Evolutionary conservation across 441 rosid species (phyloP).

Genomic region (Jatropha multifida): DNA sequence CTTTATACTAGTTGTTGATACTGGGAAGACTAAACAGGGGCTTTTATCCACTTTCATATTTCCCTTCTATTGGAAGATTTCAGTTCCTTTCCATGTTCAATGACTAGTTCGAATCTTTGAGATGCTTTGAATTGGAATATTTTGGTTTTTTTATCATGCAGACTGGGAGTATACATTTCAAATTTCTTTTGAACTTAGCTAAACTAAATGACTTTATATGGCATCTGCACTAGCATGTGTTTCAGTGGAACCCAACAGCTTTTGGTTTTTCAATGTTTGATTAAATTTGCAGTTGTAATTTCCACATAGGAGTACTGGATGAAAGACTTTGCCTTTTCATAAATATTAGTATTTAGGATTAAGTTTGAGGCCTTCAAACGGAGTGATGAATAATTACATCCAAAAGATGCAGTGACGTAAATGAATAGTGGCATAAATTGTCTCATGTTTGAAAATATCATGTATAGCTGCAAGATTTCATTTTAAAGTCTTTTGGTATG

Average conservation of each 20-base stretch:
- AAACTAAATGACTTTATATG: not conserved
- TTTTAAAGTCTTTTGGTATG: not conserved
- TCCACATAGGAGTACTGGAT: not conserved
- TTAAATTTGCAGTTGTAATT: not conserved
- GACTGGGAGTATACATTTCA: not conserved
- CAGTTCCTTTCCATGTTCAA: not conserved
- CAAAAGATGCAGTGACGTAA: not conserved
- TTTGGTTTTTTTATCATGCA: not conserved
- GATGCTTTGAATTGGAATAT: not conserved
- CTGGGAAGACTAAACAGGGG: not conserved
- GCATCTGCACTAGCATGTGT: not conserved
- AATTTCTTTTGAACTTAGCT: constrained; percentile 3
- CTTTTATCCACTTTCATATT: not conserved
- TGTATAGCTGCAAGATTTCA: not conserved
- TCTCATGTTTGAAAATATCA: not conserved
- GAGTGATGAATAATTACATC: not conserved
- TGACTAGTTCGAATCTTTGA: not conserved
- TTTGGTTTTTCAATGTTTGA: not conserved
- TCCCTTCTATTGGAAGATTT: not conserved
- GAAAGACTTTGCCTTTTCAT: not conserved
- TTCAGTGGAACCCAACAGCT: not conserved
- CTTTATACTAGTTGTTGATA: not conserved
- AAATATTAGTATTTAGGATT: not conserved
- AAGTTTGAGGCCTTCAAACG: not conserved
- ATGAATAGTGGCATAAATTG: not conserved